phyloP scores from a whole-genome alignment of 148 eudicot genomes.

The Rheum nobile region DNA sequence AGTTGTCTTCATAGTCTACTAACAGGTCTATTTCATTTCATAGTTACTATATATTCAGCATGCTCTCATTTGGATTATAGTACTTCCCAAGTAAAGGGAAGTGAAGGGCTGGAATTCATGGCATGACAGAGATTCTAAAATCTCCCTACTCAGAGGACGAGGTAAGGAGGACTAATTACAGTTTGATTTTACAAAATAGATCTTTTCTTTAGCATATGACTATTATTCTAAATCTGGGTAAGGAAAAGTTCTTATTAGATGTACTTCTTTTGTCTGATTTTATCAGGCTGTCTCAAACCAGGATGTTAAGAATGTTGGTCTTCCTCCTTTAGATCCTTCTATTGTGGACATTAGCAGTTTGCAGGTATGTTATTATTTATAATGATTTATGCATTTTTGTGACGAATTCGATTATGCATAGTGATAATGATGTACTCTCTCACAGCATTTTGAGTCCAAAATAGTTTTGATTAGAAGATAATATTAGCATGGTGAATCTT shows the following conservation, averaged over 20 bases:
- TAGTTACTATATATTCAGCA: too few relatives aligned
- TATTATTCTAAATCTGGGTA: too few relatives aligned
- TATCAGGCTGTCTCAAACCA: constrained; percentile 36
- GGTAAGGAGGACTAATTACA: constrained; percentile 27
- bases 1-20: too few relatives aligned
- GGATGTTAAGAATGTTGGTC: constrained; percentile 31
- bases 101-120: constrained; percentile 47
- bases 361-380: too few relatives aligned
- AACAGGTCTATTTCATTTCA: too few relatives aligned
- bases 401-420: too few relatives aligned
- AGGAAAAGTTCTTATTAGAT: neutral
- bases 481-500: neutral
- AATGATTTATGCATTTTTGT: too few relatives aligned
- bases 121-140: too few relatives aligned
- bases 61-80: constrained; percentile 28
- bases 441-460: neutral
- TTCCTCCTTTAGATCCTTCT: too few relatives aligned
- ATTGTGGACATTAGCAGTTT: too few relatives aligned
- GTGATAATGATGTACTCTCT: neutral
- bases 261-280: constrained; percentile 8
- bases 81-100: constrained; percentile 36
- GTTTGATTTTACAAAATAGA: constrained; percentile 6
- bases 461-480: neutral
- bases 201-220: neutral
- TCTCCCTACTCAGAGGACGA: too few relatives aligned